These are phyloP conservation scores for Tuber aestivum DNA, from an alignment of 495 filamentous ascomycete genomes.

Conservation along the genomic window DNA sequence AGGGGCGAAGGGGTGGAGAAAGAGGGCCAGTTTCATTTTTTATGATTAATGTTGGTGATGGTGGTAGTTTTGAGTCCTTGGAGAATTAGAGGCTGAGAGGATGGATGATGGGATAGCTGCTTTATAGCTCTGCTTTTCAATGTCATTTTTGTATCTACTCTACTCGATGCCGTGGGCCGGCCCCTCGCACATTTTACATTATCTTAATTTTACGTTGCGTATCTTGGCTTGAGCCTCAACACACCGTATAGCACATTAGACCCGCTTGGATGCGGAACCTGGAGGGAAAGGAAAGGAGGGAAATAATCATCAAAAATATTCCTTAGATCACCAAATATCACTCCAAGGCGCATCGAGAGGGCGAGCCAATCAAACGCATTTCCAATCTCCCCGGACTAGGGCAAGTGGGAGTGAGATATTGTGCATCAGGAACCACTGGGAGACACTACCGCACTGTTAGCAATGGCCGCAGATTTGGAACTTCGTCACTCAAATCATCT, in stretches of 20 bases:
- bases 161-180: no score
- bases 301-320: not conserved
- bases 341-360: not conserved
- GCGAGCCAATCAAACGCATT: no score
- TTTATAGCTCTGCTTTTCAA: not conserved
- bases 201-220: no score
- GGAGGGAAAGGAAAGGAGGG: not conserved
- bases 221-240: rapidly evolving
- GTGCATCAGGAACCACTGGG: no score
- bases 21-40: not conserved
- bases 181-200: not conserved
- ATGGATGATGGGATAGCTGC: not conserved
- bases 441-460: no score
- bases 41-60: not conserved
- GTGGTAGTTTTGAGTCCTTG: not conserved
- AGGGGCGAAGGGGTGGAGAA: not conserved
- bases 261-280: not conserved
- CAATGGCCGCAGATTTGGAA: no score
- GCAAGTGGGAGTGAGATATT: no score
- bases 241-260: not conserved
- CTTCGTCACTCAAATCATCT: no score
- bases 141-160: no score
- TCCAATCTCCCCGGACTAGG: no score
- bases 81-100: not conserved
- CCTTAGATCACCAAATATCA: not conserved